Percentiles rank a stretch among this genome's conserved stretches.
phyloP scores from a whole-genome alignment of 441 rosid genomes.

The Croton setiger region DNA sequence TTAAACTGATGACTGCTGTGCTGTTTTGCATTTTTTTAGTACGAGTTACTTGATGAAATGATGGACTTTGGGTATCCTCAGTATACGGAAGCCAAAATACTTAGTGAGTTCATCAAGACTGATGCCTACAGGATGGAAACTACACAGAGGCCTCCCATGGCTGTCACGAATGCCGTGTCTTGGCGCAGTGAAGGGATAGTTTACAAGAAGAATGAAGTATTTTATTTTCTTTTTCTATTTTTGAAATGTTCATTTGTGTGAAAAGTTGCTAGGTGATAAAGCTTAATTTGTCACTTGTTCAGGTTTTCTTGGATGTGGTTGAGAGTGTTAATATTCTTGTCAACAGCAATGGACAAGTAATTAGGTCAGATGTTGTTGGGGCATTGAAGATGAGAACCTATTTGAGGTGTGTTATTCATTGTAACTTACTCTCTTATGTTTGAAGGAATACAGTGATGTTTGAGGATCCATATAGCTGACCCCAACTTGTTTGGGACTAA shows the following conservation, averaged over 20 bases:
- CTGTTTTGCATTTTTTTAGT: conserved; percentile 38
- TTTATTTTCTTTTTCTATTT: conserved; percentile 10
- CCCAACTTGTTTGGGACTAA: too few relatives aligned
- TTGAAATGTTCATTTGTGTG: conserved; percentile 15
- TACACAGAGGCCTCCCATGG: conserved; percentile 97
- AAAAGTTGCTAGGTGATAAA: conserved; percentile 22
- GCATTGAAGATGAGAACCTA: conserved; percentile 98
- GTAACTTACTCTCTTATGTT: conserved; percentile 2
- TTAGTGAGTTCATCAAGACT: conserved; percentile 95
- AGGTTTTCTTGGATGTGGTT: conserved; percentile 97
- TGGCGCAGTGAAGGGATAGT: conserved; percentile 97
- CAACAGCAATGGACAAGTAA: conserved; percentile 94
- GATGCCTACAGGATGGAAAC: conserved; percentile 99
- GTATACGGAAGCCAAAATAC: conserved; percentile 89
- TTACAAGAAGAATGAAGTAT: conserved; percentile 94
- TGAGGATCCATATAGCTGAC: too few relatives aligned
- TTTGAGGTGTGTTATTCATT: conserved; percentile 53
- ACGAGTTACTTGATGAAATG: conserved; percentile 98
- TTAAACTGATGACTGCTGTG: conserved; percentile 10
- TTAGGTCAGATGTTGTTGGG: conserved; percentile 96
- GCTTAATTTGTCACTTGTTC: conserved; percentile 23
- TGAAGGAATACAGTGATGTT: too few relatives aligned
- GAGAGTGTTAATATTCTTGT: conserved; percentile 97
- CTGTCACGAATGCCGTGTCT: conserved; percentile 97
- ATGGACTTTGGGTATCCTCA: conserved; percentile 99